Percentiles rank a stretch among this genome's conserved stretches.
phyloP scores from a whole-genome alignment of 257 asterid genomes.

The Salvia splendens region DNA sequence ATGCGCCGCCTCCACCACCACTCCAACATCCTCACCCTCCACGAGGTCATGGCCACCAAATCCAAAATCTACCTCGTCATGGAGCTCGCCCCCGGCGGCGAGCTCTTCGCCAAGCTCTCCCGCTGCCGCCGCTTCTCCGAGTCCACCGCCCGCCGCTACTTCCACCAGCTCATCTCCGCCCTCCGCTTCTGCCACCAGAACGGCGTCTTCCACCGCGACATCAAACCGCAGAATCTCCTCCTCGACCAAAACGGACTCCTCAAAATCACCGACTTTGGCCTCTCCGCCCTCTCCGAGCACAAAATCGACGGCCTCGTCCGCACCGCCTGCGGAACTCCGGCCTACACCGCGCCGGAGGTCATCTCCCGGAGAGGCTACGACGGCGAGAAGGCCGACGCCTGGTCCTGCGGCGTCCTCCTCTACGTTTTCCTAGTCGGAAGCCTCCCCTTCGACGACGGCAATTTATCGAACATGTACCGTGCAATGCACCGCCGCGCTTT shows the following conservation, averaged over 20 bases:
- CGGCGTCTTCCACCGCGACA: conserved; percentile 88
- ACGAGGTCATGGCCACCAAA: conserved; percentile 85
- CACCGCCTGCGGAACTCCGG: conserved; percentile 93
- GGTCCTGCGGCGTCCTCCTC: conserved; percentile 87
- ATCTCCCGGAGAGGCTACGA: conserved; percentile 70
- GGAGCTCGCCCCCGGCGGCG: conserved; percentile 92
- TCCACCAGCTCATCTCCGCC: conserved; percentile 73
- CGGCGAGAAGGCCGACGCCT: conserved; percentile 88
- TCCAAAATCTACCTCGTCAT: conserved; percentile 79
- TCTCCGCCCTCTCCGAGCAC: conserved; percentile 81
- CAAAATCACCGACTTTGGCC: conserved; percentile 83
- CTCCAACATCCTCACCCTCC: conserved; percentile 71
- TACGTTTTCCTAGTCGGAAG: conserved; percentile 64
- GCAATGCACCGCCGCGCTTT: conserved; percentile 62
- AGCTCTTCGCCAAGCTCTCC: conserved; percentile 60
- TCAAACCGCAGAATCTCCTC: conserved; percentile 88
- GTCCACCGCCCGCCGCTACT: conserved; percentile 52
- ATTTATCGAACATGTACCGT: conserved; percentile 65
- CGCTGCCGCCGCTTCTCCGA: conserved; percentile 67
- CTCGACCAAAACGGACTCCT: conserved; percentile 58
- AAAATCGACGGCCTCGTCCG: conserved; percentile 56
- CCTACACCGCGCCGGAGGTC: conserved; percentile 88
- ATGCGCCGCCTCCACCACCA: conserved; percentile 84
- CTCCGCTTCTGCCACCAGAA: conserved; percentile 73
- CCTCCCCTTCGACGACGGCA: conserved; percentile 72